Conservation (phyloP, 306 rosid species). For the Vachellia pachyceras region DNA sequence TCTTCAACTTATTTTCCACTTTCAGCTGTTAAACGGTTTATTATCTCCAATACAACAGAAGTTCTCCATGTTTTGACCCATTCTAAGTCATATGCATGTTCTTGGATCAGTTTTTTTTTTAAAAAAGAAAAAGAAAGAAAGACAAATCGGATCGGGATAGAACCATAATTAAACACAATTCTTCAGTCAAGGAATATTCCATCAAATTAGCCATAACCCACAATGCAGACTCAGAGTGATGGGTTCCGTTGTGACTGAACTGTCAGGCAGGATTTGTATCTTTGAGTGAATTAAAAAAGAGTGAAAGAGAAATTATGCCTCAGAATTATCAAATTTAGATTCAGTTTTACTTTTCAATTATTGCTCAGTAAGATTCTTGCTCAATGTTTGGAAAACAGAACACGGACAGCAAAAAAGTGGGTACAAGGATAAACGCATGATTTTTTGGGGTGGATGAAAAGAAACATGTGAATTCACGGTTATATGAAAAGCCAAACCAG, state of each 20-base stretch:
- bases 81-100: neutral
- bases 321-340: neutral
- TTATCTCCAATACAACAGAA: neutral
- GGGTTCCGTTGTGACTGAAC: neutral
- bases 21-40: neutral
- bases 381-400: neutral
- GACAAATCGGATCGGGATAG: neutral
- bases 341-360: neutral
- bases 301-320: neutral
- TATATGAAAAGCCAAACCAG: conserved; percentile 29
- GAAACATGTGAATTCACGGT: neutral
- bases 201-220: neutral
- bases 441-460: neutral
- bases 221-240: neutral
- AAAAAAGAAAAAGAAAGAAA: neutral
- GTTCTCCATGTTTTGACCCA: neutral
- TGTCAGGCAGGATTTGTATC: neutral
- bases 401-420: conserved; percentile 18
- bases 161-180: conserved; percentile 21
- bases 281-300: neutral
- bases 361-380: neutral
- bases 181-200: conserved; percentile 3
- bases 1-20: neutral
- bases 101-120: neutral
- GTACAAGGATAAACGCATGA: neutral